Evolutionary conservation across 768 basidiomycete genomes (phyloP), one percentile per base, ranked within the genome.

Genomic region (Rhodosporidiobolus odoratus): DNA sequence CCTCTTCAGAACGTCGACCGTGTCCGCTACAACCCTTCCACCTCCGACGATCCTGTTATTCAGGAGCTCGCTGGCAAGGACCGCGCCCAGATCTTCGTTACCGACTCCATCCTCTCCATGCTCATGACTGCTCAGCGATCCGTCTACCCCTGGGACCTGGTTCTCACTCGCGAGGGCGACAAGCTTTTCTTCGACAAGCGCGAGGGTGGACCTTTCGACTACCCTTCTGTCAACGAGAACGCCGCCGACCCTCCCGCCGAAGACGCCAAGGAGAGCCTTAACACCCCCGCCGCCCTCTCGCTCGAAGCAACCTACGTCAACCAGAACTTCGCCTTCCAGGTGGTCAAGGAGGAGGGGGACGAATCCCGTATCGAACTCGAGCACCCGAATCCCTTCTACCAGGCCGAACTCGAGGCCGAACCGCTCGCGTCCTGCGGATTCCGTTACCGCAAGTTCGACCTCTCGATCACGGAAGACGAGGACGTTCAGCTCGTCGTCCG

Each of bases 271-370:
- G 76, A 76, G 62, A 34, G 65, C 23, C 92, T 97, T 80, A 99
- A 99, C 81, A 87, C 91, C 9, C 91, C 93, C 1, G 91, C 91
- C 8, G 92, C 91, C 1, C 84, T 99, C 35, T 94, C 95, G 1
- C 85, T 98, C 41, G 96, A 99, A 81, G 96, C 96, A 9, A 98
- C 94, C 35, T 98, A 94, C 81, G 92, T 99, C 83, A 98, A 98
- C 83, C 92, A 95, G 79, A 97, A 97, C 81, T 99, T 97, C 77
- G 88, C 89, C 34, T 96, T 95, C 85, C 96, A 99, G 81, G 88
- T 91, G 53, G 95, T 94, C 53, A 84, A 86, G 64, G 92, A 95
- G 79, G 84, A 80, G 38, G 76, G 83, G 4, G 84, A 85, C 10
- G 82, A n/a, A n/a, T n/a, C 84, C 37, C 82, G 88, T 12, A 83